Evolutionary conservation across 1,139 yeast genomes (phyloP).

Genomic region (Magnusiomyces paraingens): DNA sequence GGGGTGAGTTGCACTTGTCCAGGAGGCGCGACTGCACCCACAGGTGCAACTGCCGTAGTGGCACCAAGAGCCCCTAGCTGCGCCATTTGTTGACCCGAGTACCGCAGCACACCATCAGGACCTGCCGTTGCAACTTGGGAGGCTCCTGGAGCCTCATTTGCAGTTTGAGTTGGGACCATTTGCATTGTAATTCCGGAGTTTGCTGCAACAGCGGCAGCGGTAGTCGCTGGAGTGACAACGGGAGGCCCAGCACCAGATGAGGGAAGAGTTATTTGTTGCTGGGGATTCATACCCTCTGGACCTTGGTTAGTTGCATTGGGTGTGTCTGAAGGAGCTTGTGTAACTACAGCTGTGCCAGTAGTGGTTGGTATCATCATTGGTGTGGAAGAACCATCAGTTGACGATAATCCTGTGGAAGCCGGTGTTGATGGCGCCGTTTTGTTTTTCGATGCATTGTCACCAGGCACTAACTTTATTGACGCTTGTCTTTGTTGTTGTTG

Average conservation of each 20-base stretch:
- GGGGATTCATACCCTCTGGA: constrained; percentile 4
- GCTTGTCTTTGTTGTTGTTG: constrained; percentile 18
- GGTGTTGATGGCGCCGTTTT: no score
- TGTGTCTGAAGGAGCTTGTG: constrained; percentile 10
- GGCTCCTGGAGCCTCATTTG: no score
- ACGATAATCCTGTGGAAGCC: neutral
- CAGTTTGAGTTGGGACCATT: neutral
- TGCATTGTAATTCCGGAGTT: constrained; percentile 2
- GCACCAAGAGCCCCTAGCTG: constrained; percentile 3
- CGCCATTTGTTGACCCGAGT: no score
- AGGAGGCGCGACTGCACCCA: constrained; percentile 12
- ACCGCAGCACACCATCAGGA: no score
- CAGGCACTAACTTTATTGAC: constrained; percentile 9
- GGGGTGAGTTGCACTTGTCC: neutral
- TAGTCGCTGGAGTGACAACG: neutral
- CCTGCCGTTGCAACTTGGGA: no score
- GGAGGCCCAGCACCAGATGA: constrained; percentile 4
- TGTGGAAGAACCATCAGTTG: constrained; percentile 9
- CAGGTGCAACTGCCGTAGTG: constrained; percentile 12
- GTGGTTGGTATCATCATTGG: constrained; percentile 6
- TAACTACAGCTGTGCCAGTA: neutral
- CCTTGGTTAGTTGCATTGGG: constrained; percentile 9
- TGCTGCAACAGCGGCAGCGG: neutral
- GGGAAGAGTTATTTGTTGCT: no score
- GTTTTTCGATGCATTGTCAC: no score